Evolutionary conservation across 345 rosid species (phyloP).

Genomic region (Eucalyptus erythrocorys): DNA sequence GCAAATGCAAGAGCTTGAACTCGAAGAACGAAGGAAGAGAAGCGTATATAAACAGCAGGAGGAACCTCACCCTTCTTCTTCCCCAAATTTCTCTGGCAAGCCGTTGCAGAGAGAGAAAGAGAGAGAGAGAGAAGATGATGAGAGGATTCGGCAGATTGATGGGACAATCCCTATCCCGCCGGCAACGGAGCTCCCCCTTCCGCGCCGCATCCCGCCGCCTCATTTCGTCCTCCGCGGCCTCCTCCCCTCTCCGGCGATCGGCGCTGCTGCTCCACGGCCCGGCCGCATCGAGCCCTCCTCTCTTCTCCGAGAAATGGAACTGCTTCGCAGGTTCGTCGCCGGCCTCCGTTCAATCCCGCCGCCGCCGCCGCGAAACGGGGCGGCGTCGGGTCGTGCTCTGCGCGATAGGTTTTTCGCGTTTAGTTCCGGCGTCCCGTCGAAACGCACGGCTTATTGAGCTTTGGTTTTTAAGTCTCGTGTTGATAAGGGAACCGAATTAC

Average conservation of each 20-base stretch:
- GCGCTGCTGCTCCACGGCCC: not conserved
- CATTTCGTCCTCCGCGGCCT: not conserved
- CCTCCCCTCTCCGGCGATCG: not conserved
- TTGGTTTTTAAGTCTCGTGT: not conserved
- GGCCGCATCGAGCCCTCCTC: not conserved
- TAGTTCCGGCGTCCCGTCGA: not conserved
- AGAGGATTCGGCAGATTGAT: not conserved
- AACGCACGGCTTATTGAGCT: not conserved
- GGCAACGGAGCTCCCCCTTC: not conserved
- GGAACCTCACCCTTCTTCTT: not conserved
- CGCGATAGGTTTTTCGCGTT: not conserved
- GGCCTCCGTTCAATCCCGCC: not conserved
- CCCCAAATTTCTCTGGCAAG: not conserved
- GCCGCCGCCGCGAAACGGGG: not conserved
- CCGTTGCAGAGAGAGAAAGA: not conserved
- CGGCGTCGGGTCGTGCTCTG: not conserved
- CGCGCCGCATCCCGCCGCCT: constrained; percentile 12
- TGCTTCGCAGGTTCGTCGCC: not conserved
- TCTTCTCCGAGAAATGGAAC: not conserved
- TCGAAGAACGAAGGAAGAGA: not conserved
- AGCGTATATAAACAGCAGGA: not conserved
- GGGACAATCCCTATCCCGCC: constrained; percentile 6
- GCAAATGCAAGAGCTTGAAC: not conserved
- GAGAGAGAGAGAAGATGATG: not conserved
- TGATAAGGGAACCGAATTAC: not conserved